Evolutionary conservation across 108 stramenopile genomes (phyloP), one percentile per base, ranked within the genome.

Genomic region (Pseudonitzschia pungens): DNA sequence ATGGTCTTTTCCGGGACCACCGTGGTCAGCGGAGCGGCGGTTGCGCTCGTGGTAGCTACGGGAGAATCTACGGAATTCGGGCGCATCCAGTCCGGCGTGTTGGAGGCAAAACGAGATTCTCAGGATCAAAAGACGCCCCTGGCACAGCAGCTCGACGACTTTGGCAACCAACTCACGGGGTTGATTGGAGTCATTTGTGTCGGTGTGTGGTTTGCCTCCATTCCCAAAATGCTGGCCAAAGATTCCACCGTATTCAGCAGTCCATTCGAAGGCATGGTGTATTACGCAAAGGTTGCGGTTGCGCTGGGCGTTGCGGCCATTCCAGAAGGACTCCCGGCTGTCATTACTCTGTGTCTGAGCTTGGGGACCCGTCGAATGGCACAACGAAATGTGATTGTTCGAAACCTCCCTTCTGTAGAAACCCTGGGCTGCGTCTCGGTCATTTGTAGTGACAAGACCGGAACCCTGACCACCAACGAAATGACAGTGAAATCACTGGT

Each of bases 391-490:
- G 92, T 93, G 11, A 87, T 93, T 73, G 92, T 93, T 22, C 82
- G 92, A 41, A 89, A 92, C 75, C 81, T 98, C 28, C 97, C 94
- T 33, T 89, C 90, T 27, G 98, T 98, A 9, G 99, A 99, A 83
- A 98, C 99, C 16, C 81, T 99, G 73, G 99, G 99, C 31, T 97
- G 90, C 59, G 96, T 93, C 10, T 85, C 87, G 50, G 95, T 96
- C 60, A 96, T 99, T 68, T 97, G 96, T 78, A 92, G 92, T 18
- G 99, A 99, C 86, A 99, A 99, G 78, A 99, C 99, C 9, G 99
- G 99, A 33, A 99, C 99, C 16, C 80, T 99, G 4, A 99, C 99
- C 1, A 94, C 96, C 51, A 98, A 98, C 84, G 90, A 95, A 79
- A 98, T 98, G 99, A 97, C 99, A n/a, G 97, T 89, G 20, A 92